Conservation (phyloP, 78 protist genomes). For the Dictyostelium brefeldianum region DNA sequence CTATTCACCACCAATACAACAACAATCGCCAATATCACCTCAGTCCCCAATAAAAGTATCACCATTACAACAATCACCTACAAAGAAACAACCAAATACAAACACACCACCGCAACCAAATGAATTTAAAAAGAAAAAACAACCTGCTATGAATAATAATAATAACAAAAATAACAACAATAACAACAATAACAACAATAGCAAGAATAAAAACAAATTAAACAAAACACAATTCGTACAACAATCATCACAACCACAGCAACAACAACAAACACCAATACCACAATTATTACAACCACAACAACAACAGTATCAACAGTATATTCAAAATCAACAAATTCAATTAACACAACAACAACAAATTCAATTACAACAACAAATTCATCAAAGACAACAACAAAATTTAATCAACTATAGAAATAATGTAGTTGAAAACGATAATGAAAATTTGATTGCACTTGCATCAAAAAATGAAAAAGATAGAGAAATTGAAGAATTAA, state of each 20-base stretch:
- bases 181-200: neutral
- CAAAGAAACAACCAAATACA: neutral
- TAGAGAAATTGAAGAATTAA: slow-evolving; percentile 19
- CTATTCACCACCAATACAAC: neutral
- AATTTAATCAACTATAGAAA: neutral
- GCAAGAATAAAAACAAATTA: neutral
- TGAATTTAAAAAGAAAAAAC: neutral
- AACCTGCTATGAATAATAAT: neutral
- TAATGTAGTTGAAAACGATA: neutral
- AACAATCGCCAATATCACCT: neutral
- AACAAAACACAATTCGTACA: too few relatives aligned
- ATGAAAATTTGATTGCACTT: neutral
- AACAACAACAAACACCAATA: neutral
- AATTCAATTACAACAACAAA: neutral
- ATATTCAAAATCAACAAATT: neutral
- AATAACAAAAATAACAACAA: neutral
- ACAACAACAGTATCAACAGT: neutral
- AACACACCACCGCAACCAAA: neutral
- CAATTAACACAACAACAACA: neutral
- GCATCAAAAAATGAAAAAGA: slow-evolving; percentile 4
- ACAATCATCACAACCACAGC: neutral
- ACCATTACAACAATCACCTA: neutral
- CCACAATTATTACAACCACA: neutral
- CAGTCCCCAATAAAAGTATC: neutral
- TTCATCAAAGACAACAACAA: neutral